Evolutionary conservation across 2,329 filamentous ascomycete species (phyloP), one percentile per base, ranked within the genome.

Genomic region (Aureobasidium sp.): DNA sequence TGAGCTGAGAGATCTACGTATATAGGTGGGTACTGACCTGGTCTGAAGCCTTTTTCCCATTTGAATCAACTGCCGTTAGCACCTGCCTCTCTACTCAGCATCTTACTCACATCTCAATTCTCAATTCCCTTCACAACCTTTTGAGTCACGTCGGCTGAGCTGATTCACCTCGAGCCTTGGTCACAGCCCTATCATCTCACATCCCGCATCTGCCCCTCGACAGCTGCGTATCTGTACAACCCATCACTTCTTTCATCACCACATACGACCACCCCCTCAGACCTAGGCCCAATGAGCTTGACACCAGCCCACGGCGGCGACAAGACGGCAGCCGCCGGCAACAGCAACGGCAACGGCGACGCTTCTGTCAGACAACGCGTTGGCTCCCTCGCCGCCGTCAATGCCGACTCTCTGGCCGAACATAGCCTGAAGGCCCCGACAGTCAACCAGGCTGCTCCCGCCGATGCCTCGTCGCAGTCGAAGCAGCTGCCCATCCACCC

Each of bases 191-290:
- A 58, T 57, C 42, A 35, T 45, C 50, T n/a, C 43, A 38, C 46
- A n/a, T n/a, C 53, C 53, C 31, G 53, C 40, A 35, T 35, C 53
- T 57, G 53, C 40, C 40, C 53, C 40, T 57, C 40, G 55, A 58
- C 55, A 58, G 54, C 55, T 58, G 43, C 33, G 9, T 58, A 58
- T 58, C 23, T 40, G 15, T 58, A 31, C 31, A 10, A 38, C n/a
- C 23, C 45, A 47, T 49, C 42, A 10, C 23, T 33, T 19, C 37
- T 23, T 27, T 31, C 31, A 17, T 3, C 23, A 42, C 29, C 13
- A 21, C 29, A 45, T 23, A 42, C 37, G 51, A 55, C 10, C 37
- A 33, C 4, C n/a, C 29, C 29, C 40, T 46, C 53, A 58, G 13
- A 15, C 43, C 43, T 35, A 21, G 1, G n/a, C 4, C 43, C 17